These are phyloP conservation scores for Apiospora phragmitis DNA, from an alignment of 2,329 filamentous ascomycete genomes.

Conservation along the genomic window DNA sequence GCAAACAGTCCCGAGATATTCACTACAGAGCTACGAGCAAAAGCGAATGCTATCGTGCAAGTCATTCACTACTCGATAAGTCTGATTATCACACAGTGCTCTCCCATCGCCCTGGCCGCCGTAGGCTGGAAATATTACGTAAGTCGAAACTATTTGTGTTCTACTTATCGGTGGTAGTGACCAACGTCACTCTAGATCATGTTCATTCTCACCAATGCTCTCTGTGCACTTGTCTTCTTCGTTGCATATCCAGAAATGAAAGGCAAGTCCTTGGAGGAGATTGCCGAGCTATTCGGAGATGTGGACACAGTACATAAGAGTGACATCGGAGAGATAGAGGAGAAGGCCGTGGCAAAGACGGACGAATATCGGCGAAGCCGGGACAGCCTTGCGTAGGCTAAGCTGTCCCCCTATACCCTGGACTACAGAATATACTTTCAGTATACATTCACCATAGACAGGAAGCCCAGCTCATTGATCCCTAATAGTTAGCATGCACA, in stretches of 20 bases:
- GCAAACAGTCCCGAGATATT: slow-evolving; percentile 38
- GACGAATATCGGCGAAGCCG: not conserved
- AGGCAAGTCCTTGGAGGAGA: slow-evolving; percentile 42
- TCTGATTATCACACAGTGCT: slow-evolving; percentile 41
- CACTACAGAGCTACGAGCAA: slow-evolving; percentile 40
- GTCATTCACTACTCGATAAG: slow-evolving; percentile 43
- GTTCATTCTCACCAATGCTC: slow-evolving; percentile 39
- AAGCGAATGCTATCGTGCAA: slow-evolving; percentile 42
- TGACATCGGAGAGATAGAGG: not conserved
- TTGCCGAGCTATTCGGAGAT: slow-evolving; percentile 41
- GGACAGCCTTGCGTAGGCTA: not conserved
- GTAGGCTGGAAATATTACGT: slow-evolving; percentile 45
- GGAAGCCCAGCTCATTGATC: too few relatives aligned
- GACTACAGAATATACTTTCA: too few relatives aligned
- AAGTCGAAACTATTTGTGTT: slow-evolving; percentile 1
- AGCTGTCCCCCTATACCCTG: not conserved
- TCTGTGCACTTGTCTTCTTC: slow-evolving; percentile 37
- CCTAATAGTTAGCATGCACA: too few relatives aligned
- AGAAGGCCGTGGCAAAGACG: not conserved
- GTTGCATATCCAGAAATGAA: slow-evolving; percentile 39
- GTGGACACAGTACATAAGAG: slow-evolving; percentile 19
- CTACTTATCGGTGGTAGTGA: not conserved
- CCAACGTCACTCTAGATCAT: not conserved
- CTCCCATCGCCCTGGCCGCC: slow-evolving; percentile 37
- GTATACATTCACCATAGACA: too few relatives aligned